Conservation (phyloP, 768 basidiomycete genomes). For the Kwoniella dejecticola region DNA sequence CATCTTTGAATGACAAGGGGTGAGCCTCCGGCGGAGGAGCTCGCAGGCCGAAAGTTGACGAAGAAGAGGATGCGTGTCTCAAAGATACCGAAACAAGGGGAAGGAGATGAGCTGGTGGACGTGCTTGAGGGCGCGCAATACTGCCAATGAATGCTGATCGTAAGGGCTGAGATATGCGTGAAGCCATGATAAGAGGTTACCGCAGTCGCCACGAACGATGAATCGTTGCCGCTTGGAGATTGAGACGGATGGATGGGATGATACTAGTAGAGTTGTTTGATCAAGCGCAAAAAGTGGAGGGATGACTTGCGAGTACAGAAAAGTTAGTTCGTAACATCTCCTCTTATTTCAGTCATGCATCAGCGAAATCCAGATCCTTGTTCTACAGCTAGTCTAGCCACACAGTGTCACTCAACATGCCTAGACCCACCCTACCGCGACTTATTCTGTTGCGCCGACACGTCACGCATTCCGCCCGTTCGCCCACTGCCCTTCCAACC, state of each 20-base stretch:
- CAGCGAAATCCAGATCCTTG: no score
- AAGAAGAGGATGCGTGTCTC: slow-evolving; percentile 5
- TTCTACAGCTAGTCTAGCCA: no score
- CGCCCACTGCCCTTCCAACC: not conserved
- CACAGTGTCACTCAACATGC: not conserved
- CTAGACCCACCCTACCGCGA: not conserved
- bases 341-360: no score
- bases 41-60: slow-evolving; percentile 18
- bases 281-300: slow-evolving; percentile 4
- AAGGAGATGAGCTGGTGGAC: not conserved
- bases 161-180: not conserved
- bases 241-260: no score
- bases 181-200: not conserved
- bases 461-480: not conserved
- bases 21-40: slow-evolving; percentile 2
- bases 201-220: no score
- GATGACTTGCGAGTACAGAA: not conserved
- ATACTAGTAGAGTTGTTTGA: no score
- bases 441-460: not conserved
- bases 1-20: slow-evolving; percentile 25
- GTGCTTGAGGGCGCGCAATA: not conserved
- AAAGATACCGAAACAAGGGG: not conserved
- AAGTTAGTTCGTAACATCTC: no score
- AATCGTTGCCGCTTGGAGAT: no score
- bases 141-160: not conserved